A percentile compares a stretch with the other conserved stretches of the same genome.
phyloP scores from a whole-genome alignment of 169 alveolate genomes.

The Condylostoma magnum region DNA sequence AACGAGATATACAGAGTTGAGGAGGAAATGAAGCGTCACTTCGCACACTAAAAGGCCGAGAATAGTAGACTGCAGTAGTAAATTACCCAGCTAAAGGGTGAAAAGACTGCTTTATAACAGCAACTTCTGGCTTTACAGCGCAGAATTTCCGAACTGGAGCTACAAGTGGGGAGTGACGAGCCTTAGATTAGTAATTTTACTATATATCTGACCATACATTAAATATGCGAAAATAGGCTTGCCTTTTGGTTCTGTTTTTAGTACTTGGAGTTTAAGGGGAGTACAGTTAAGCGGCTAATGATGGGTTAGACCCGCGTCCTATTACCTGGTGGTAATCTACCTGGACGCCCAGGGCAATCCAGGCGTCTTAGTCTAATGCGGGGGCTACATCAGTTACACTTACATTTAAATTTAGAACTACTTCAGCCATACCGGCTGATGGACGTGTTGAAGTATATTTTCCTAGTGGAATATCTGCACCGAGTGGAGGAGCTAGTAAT shows the following conservation, averaged over 20 bases:
- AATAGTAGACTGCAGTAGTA: slow-evolving; percentile 83
- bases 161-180: slow-evolving; percentile 79
- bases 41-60: slow-evolving; percentile 82
- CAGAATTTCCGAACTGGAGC: slow-evolving; percentile 85
- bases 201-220: no score
- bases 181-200: background rate
- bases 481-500: no score
- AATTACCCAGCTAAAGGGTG: slow-evolving; percentile 86
- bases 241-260: no score
- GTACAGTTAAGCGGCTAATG: no score
- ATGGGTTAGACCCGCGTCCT: no score
- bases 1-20: slow-evolving; percentile 79
- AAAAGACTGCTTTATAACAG: slow-evolving; percentile 85
- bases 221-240: no score
- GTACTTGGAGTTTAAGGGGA: no score
- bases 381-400: background rate
- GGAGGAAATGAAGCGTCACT: slow-evolving; percentile 87
- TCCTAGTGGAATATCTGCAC: background rate
- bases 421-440: background rate
- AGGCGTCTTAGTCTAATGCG: no score
- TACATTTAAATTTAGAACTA: background rate
- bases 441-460: background rate
- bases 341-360: no score
- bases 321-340: no score
- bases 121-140: slow-evolving; percentile 80